Conservation (phyloP, 2,329 filamentous ascomycete genomes). For the Pseudogymnoascus sp. region DNA sequence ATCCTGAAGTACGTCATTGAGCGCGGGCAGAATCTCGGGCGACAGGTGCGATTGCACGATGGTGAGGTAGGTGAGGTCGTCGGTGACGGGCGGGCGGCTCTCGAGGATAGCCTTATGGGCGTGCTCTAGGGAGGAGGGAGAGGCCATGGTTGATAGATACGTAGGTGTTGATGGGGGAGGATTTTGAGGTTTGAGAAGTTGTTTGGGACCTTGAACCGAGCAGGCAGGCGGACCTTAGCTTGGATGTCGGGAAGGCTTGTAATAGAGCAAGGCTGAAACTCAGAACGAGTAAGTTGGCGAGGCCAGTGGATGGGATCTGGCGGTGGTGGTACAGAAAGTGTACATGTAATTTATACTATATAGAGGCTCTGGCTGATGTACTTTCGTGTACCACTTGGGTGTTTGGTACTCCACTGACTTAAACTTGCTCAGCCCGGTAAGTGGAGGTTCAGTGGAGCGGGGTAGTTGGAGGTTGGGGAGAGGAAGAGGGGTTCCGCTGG, state of each 20-base stretch:
- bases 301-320: not conserved
- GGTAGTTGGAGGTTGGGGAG: not conserved
- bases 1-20: constrained; percentile 63
- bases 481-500: not conserved
- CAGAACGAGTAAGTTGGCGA: not conserved
- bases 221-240: not conserved
- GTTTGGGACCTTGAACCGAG: not conserved
- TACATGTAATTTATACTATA: not conserved
- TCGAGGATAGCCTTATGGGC: constrained; percentile 23
- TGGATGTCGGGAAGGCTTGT: not conserved
- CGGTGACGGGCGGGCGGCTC: constrained; percentile 41
- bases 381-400: not conserved
- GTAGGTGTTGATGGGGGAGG: not conserved
- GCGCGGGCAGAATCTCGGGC: constrained; percentile 54
- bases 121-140: constrained; percentile 14
- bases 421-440: not conserved
- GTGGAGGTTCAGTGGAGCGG: not conserved
- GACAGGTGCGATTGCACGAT: constrained; percentile 67
- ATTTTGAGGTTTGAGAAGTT: not conserved
- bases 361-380: not conserved
- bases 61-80: constrained; percentile 69
- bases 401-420: not conserved
- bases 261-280: not conserved
- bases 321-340: not conserved
- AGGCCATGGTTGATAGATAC: not conserved